A percentile compares a stretch with the other conserved stretches of the same genome.
phyloP scores from a whole-genome alignment of 2,329 filamentous ascomycete genomes.

The Botrytis byssoidea region DNA sequence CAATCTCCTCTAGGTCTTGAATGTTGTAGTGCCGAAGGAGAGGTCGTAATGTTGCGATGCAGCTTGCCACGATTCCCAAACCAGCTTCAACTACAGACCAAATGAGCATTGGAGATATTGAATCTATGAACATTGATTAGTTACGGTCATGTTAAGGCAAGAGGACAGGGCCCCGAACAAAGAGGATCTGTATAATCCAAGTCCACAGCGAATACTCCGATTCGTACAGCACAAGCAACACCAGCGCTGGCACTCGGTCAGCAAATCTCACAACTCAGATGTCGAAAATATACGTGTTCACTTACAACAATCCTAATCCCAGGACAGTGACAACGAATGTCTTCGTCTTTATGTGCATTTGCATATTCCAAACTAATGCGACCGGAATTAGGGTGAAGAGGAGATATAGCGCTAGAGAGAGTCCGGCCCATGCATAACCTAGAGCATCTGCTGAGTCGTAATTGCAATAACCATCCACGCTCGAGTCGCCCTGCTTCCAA shows the following conservation, averaged over 20 bases:
- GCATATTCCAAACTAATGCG: conserved; percentile 19
- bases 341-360: conserved; percentile 20
- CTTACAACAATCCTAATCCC: conserved; percentile 20
- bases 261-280: neutral
- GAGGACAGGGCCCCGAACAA: neutral
- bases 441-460: conserved; percentile 16
- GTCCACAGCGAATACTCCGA: conserved; percentile 8
- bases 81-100: conserved; percentile 20
- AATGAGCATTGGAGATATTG: conserved; percentile 16
- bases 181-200: conserved; percentile 19
- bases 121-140: conserved; percentile 10
- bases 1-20: conserved; percentile 8
- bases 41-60: conserved; percentile 17
- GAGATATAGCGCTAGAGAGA: conserved; percentile 12
- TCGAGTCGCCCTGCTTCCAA: conserved; percentile 14
- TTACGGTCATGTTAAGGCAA: neutral
- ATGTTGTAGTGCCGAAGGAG: conserved; percentile 15
- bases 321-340: conserved; percentile 7
- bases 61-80: conserved; percentile 17
- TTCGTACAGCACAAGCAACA: conserved; percentile 8
- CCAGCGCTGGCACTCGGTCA: conserved; percentile 5
- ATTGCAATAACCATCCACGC: conserved; percentile 14
- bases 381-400: conserved; percentile 16
- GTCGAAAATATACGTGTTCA: neutral
- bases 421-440: conserved; percentile 15